Percentiles rank a stretch among this genome's conserved stretches.
These are phyloP conservation scores for Cyclostephanos invisitatus DNA, from an alignment of 108 stramenopile species.

Conservation along the genomic window DNA sequence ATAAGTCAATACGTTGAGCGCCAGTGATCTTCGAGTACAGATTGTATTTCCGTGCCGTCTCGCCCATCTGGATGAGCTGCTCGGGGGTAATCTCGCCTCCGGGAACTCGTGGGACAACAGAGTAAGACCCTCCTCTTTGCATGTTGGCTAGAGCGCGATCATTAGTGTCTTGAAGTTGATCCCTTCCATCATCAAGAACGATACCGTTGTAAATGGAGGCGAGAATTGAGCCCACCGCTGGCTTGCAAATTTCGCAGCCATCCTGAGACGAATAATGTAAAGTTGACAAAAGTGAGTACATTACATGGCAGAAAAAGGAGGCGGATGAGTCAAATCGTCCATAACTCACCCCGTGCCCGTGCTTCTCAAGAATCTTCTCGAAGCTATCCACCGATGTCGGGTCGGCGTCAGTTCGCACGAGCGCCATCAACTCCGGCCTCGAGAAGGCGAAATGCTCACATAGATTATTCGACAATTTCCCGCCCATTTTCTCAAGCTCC, in stretches of 20 bases:
- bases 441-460: slow-evolving; percentile 91
- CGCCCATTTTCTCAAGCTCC: slow-evolving; percentile 82
- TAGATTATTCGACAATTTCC: slow-evolving; percentile 77
- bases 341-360: slow-evolving; percentile 68
- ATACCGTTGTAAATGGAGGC: slow-evolving; percentile 85
- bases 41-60: slow-evolving; percentile 83
- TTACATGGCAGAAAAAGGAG: neutral
- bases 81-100: slow-evolving; percentile 91
- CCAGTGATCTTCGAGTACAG: slow-evolving; percentile 94
- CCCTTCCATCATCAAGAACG: slow-evolving; percentile 73
- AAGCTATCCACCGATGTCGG: slow-evolving; percentile 73
- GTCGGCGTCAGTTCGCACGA: slow-evolving; percentile 74
- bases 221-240: slow-evolving; percentile 83
- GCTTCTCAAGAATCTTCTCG: slow-evolving; percentile 80
- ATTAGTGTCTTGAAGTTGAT: slow-evolving; percentile 90
- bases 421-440: slow-evolving; percentile 87
- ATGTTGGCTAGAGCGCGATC: slow-evolving; percentile 92
- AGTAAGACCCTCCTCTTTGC: slow-evolving; percentile 94
- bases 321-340: neutral
- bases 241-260: slow-evolving; percentile 93
- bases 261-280: slow-evolving; percentile 34
- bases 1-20: slow-evolving; percentile 90
- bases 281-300: slow-evolving; percentile 4
- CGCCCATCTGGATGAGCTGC: slow-evolving; percentile 85
- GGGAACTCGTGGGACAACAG: slow-evolving; percentile 91